Base-by-base conservation (phyloP, 331 rosid species). In the Arachis monticola region DNA sequence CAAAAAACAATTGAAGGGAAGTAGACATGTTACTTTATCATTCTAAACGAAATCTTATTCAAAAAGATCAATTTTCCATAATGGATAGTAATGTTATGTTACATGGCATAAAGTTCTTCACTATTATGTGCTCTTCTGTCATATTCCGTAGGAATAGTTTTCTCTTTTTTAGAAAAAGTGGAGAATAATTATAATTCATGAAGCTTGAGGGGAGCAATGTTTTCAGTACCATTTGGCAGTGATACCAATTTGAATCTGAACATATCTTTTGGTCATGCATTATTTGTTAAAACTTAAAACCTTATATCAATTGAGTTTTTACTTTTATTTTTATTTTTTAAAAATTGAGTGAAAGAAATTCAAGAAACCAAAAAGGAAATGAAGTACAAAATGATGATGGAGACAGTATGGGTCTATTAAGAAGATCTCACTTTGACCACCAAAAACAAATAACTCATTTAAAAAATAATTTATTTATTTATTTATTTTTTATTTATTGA, bases 121-220 rank as follows among this genome's bases (percentile, higher is more conserved):
- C 8, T 76, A 48, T 67, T 79, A 60, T 67, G 52, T 58, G 60
- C 75, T 73, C 56, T 30, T 60, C 52, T 67, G 17, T 2, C 57
- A 51, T 51, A 7, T 11, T 14, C 42, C 7, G 1, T 22, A 8
- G 32, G 71, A 79, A 67, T 79, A 59, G 57, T 35, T 35, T 35
- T 4, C 40, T 35, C 40, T 4, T 35, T 35, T 35, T 35, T 35
- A 35, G 40, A 63, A 35, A 30, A 4, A 44, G 58, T 72, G 51
- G 13, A 76, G 48, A 30, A 31, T 17, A 17, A 17, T 17, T 17
- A 51, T 57, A 32, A 32, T 45, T 3, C n/a, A 22, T 64, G 57
- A 27, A 79, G 67, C 57, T 58, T 79, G 4, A 64, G 77, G 53
- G 45, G 10, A 71, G 55, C 55, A 42, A 59, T 59, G 5, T 74